Conservation (phyloP, 2,329 filamentous ascomycete species). For the Rutstroemia sp. region DNA sequence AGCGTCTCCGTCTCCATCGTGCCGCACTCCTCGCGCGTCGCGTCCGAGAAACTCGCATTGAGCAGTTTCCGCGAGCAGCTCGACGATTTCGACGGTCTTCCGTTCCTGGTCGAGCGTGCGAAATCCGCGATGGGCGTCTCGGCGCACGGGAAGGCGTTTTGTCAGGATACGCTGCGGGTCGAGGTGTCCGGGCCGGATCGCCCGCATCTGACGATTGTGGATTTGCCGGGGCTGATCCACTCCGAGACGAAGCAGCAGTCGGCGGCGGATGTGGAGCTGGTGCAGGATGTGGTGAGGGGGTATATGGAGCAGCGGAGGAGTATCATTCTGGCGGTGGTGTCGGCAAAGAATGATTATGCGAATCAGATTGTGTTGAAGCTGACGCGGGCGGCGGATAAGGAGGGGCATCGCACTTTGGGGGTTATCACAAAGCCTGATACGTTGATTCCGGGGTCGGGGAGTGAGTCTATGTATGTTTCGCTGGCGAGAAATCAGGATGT, state of each 20-base stretch:
- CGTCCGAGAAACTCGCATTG: constrained; percentile 13
- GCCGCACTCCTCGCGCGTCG: constrained; percentile 12
- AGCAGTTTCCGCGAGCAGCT: constrained; percentile 16
- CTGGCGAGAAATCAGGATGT: constrained; percentile 41
- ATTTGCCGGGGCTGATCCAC: constrained; percentile 49
- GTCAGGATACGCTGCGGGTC: constrained; percentile 16
- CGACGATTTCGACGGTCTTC: constrained; percentile 15
- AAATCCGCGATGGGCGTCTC: constrained; percentile 14
- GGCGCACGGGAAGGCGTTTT: constrained; percentile 24
- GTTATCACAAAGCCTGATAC: constrained; percentile 55
- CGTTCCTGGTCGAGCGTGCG: constrained; percentile 18
- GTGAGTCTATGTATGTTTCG: constrained; percentile 34
- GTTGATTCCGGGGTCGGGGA: constrained; percentile 31
- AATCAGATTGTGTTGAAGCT: constrained; percentile 50
- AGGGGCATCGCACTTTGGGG: constrained; percentile 35
- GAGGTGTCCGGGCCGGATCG: constrained; percentile 26
- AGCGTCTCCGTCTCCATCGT: constrained; percentile 17
- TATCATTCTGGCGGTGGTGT: constrained; percentile 49
- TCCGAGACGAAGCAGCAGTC: constrained; percentile 39
- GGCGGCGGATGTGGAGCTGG: constrained; percentile 35
- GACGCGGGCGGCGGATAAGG: constrained; percentile 34
- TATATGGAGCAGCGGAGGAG: constrained; percentile 49
- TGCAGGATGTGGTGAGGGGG: constrained; percentile 39
- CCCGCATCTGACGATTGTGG: constrained; percentile 49
- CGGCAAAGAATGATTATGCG: constrained; percentile 51